Evolutionary conservation across 805 yeast species (phyloP).

Genomic region (Jamesozyma lodderae): DNA sequence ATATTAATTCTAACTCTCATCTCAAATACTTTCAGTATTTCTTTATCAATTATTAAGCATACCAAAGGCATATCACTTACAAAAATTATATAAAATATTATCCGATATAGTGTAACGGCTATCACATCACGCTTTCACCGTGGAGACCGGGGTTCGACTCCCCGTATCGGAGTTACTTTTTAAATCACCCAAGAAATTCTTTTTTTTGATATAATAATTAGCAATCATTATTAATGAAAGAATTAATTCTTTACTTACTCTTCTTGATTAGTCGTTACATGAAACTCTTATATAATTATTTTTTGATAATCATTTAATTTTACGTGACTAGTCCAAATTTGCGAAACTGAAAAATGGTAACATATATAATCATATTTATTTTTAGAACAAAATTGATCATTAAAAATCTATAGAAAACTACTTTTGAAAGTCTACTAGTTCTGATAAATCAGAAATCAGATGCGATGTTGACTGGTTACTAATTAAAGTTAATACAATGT

Average conservation of each 20-base stretch:
- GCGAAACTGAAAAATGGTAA: neutral
- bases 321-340: no score
- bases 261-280: no score
- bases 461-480: no score
- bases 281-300: no score
- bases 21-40: neutral
- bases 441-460: no score
- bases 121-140: constrained; percentile 7
- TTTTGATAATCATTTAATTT: no score
- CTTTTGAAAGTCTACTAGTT: no score
- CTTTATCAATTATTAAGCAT: neutral
- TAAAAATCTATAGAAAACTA: neutral
- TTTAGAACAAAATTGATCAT: neutral
- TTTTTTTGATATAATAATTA: neutral
- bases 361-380: neutral
- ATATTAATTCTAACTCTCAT: no score
- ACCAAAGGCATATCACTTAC: neutral
- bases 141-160: constrained; percentile 8
- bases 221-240: neutral
- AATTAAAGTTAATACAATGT: no score
- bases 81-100: neutral
- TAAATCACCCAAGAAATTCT: neutral
- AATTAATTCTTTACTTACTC: neutral
- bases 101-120: constrained; percentile 8
- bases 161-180: constrained; percentile 12